Evolutionary conservation across 768 basidiomycete genomes (phyloP), one percentile per base, ranked within the genome.

Genomic region (Neoboletus magnificus): DNA sequence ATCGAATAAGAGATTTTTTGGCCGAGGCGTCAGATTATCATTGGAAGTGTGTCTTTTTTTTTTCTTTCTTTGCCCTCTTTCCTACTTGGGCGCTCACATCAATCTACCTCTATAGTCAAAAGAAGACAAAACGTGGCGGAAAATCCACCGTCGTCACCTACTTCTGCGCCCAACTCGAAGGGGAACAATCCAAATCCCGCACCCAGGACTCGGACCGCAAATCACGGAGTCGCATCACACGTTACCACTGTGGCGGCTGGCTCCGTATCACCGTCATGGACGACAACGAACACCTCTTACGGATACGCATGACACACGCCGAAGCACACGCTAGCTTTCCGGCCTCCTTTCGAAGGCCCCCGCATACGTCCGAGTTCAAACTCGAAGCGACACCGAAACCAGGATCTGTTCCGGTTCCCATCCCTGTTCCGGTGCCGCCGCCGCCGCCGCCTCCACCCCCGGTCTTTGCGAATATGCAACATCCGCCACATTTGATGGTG

Each of bases 231-330:
- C 69, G 71, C 43, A 71, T 71, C 55, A 69, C 66, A 1, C 70
- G 70, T 35, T 71, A 69, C 25, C 71, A 73, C 36, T 71, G 70
- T 32, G 70, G 71, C 2, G 70, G 70, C 18, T 71, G 70, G 70
- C 62, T 71, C 23, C 70, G 71, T 22, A 73, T 71, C 56, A 71
- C 70, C 29, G 72, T 73, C 54, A 69, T 71, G 71, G 71, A 71
- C 22, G 71, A 71, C 50, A 71, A 73, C 42, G 70, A 71, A 42
- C 63, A 62, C 29, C 69, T 73, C 27, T 52, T 71, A 32, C 70
- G 70, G 29, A 73, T 71, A 62, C 70, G 70, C 50, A 71, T 71
- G 71, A 73, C 70, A 0, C 70, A 71, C 37, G 68, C 71, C 20
- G 71, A 71, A 37, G 70, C 71, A 0, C 70, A 71, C 46, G 69